phyloP scores from a whole-genome alignment of 148 eudicot species.

The Dysphania ambrosioides region DNA sequence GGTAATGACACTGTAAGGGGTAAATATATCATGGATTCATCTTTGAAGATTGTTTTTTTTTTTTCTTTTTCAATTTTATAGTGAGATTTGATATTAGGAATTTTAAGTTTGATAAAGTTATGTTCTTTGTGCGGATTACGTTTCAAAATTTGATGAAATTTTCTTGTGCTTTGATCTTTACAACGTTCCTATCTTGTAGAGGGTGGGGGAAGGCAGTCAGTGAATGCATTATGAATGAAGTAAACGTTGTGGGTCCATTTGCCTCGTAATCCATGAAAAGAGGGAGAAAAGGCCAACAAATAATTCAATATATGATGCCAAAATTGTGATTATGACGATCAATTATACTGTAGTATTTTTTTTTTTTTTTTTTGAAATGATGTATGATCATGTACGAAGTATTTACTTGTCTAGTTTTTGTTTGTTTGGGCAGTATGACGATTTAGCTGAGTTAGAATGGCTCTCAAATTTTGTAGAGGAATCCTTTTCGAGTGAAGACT shows the following conservation, averaged over 20 bases:
- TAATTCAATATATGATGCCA: slow-evolving; percentile 9
- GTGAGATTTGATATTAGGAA: neutral
- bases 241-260: slow-evolving; percentile 23
- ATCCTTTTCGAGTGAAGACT: slow-evolving; percentile 79
- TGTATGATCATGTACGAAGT: neutral
- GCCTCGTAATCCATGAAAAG: neutral
- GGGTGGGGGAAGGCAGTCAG: neutral
- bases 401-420: neutral
- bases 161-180: neutral
- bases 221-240: slow-evolving; percentile 15
- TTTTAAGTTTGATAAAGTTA: neutral
- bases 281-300: slow-evolving; percentile 8
- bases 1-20: neutral
- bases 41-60: neutral
- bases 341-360: neutral
- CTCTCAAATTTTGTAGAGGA: slow-evolving; percentile 87
- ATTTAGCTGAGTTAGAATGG: slow-evolving; percentile 95
- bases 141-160: neutral
- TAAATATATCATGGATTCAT: neutral
- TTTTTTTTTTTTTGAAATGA: neutral
- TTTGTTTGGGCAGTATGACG: slow-evolving; percentile 54
- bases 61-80: neutral
- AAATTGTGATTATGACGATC: neutral
- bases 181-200: slow-evolving; percentile 14
- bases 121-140: neutral